A percentile compares a stretch with the other conserved stretches of the same genome.
Evolutionary conservation across 345 rosid species (phyloP).

Genomic region (Melaleuca alternifolia): DNA sequence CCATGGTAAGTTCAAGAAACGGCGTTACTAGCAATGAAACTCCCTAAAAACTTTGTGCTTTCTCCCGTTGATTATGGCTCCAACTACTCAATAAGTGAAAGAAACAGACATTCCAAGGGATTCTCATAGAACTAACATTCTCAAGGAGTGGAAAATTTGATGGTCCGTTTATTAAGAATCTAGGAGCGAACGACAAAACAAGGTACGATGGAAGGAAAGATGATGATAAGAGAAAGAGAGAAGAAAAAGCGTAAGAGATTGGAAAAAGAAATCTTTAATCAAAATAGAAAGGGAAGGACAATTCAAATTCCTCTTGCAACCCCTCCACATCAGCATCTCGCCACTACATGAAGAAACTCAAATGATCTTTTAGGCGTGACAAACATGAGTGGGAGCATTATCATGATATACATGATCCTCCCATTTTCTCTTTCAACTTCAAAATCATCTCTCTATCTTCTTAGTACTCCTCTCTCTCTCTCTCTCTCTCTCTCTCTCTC

Average conservation of each 20-base stretch:
- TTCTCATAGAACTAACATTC: not conserved
- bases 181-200: not conserved
- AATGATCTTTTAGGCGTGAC: slow-evolving; percentile 70
- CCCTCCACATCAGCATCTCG: not conserved
- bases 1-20: not conserved
- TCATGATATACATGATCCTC: slow-evolving; percentile 43
- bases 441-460: not conserved
- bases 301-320: not conserved
- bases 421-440: slow-evolving; percentile 6
- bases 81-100: not conserved
- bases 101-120: not conserved
- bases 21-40: not conserved
- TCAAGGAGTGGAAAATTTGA: not conserved
- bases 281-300: not conserved
- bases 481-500: not conserved
- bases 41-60: not conserved
- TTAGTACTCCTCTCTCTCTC: not conserved
- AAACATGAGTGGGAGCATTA: slow-evolving; percentile 81
- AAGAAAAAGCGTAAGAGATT: not conserved
- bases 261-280: not conserved
- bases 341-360: slow-evolving; percentile 45
- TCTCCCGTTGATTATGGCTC: not conserved
- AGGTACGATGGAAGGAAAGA: not conserved
- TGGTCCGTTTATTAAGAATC: not conserved
- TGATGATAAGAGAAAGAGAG: not conserved